These are phyloP conservation scores for Teunomyces panamensis DNA, from an alignment of 805 yeast species.

Conservation along the genomic window DNA sequence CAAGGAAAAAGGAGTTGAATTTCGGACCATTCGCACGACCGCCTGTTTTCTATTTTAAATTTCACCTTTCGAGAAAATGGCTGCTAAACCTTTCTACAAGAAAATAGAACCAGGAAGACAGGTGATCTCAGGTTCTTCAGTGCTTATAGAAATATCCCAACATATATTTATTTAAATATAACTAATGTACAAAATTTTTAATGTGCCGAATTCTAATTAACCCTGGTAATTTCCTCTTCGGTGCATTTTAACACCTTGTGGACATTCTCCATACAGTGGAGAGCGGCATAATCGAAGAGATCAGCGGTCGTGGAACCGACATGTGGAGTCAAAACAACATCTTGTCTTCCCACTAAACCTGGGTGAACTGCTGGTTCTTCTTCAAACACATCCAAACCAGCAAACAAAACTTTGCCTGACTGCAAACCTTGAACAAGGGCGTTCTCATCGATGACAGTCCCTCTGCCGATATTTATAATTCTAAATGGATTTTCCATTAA, in stretches of 20 bases:
- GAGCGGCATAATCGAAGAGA: slow-evolving; percentile 5
- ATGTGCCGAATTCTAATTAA: neutral
- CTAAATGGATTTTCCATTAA: slow-evolving; percentile 18
- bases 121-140: too few relatives aligned
- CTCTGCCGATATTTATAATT: slow-evolving; percentile 25
- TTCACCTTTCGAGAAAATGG: neutral
- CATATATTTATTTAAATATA: too few relatives aligned
- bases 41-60: neutral
- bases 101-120: too few relatives aligned
- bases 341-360: slow-evolving; percentile 19
- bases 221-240: neutral
- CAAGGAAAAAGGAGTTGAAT: slow-evolving; percentile 6
- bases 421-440: slow-evolving; percentile 23
- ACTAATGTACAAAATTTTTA: neutral
- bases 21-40: slow-evolving; percentile 2
- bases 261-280: slow-evolving; percentile 12
- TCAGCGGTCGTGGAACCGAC: slow-evolving; percentile 23
- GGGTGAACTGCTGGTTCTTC: slow-evolving; percentile 20
- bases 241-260: neutral
- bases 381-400: slow-evolving; percentile 27
- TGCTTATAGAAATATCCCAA: too few relatives aligned
- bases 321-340: slow-evolving; percentile 26
- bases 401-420: slow-evolving; percentile 22
- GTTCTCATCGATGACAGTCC: slow-evolving; percentile 22
- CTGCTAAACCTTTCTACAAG: neutral